Percentiles rank a stretch among this genome's conserved stretches.
These are phyloP conservation scores for Albifimbria verrucaria DNA, from an alignment of 2,329 filamentous ascomycete genomes.

Conservation along the genomic window DNA sequence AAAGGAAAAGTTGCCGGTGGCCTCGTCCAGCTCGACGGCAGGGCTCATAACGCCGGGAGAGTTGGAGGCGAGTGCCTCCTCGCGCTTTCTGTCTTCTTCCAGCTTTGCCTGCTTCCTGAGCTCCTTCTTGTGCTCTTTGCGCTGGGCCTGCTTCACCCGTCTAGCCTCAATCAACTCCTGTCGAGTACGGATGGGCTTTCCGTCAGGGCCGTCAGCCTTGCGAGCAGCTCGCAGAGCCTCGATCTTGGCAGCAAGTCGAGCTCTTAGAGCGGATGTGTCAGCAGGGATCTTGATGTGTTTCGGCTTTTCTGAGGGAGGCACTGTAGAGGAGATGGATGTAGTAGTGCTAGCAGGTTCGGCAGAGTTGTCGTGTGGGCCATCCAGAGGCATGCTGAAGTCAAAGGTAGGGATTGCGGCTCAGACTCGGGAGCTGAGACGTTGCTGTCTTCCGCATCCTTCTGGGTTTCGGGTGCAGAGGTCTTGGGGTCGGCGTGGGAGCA, in stretches of 20 bases:
- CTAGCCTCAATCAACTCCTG: conserved; percentile 90
- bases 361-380: conserved; percentile 31
- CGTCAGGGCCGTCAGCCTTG: conserved; percentile 82
- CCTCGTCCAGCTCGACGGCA: conserved; percentile 46
- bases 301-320: conserved; percentile 56
- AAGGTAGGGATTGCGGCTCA: conserved; percentile 48
- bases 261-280: conserved; percentile 71
- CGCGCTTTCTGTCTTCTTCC: conserved; percentile 68
- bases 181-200: conserved; percentile 73
- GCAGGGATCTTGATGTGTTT: conserved; percentile 66
- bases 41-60: conserved; percentile 60
- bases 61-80: conserved; percentile 60
- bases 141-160: conserved; percentile 80
- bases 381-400: conserved; percentile 47
- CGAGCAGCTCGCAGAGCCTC: conserved; percentile 80
- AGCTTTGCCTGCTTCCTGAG: conserved; percentile 72
- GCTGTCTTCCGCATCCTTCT: conserved; percentile 42
- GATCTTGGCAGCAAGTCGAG: conserved; percentile 77
- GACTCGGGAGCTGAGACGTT: conserved; percentile 52
- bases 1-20: conserved; percentile 75
- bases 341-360: conserved; percentile 52
- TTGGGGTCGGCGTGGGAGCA: conserved; percentile 9
- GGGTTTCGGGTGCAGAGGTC: conserved; percentile 3
- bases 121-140: conserved; percentile 87
- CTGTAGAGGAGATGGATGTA: conserved; percentile 68